These are phyloP conservation scores for Spathaspora gorwiae DNA, from an alignment of 805 yeast species.

Conservation along the genomic window DNA sequence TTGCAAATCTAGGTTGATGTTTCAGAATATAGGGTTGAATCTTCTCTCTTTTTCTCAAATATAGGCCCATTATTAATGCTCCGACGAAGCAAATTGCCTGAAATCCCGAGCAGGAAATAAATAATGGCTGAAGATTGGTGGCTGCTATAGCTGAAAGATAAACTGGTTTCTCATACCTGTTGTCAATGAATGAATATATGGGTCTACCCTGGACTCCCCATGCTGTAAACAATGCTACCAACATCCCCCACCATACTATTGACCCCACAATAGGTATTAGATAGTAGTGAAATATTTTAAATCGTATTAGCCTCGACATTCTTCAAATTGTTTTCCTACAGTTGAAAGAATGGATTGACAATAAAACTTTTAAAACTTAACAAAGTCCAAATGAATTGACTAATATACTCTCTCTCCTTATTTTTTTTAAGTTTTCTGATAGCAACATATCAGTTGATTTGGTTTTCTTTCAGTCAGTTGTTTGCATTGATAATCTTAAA, in stretches of 20 bases:
- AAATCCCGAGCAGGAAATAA: slow-evolving; percentile 70
- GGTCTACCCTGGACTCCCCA: slow-evolving; percentile 87
- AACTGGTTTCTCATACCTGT: slow-evolving; percentile 45
- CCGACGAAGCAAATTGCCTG: slow-evolving; percentile 74
- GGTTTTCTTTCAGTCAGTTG: too few species aligned
- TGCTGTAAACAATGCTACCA: slow-evolving; percentile 66
- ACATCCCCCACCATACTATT: slow-evolving; percentile 87
- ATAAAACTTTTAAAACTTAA: too few species aligned
- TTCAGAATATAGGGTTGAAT: slow-evolving; percentile 48
- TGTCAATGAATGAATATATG: slow-evolving; percentile 54
- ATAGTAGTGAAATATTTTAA: slow-evolving; percentile 46
- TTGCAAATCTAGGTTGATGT: slow-evolving; percentile 40
- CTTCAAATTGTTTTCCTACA: too few species aligned
- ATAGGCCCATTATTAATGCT: slow-evolving; percentile 58
- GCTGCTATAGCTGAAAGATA: slow-evolving; percentile 89
- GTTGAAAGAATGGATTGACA: too few species aligned
- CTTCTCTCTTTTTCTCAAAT: slow-evolving; percentile 50
- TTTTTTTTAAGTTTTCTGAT: too few species aligned
- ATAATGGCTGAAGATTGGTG: slow-evolving; percentile 76
- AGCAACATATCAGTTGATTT: too few species aligned
- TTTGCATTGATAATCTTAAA: too few species aligned
- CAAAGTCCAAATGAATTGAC: too few species aligned
- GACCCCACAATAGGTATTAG: slow-evolving; percentile 63
- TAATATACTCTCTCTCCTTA: too few species aligned
- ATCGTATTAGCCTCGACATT: slow-evolving; percentile 7